Evolutionary conservation across 352 stramenopile species (phyloP), one percentile per base, ranked within the genome.

Genomic region (Pythium rhizo-oryzae): DNA sequence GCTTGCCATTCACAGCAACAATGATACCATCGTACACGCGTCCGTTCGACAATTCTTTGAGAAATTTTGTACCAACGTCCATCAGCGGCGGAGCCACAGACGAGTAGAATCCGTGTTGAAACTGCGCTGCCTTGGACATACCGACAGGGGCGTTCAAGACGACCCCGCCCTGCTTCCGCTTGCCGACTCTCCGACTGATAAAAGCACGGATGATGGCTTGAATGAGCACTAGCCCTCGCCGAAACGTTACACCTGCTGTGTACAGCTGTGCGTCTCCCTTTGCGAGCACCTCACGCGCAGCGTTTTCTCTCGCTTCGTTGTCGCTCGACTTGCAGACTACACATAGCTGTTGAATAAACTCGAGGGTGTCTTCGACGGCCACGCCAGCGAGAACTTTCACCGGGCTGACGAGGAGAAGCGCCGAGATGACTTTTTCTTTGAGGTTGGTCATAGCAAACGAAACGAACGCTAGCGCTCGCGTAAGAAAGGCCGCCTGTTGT

Each of bases 331-430:
- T 76, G 75, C 78, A 90, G 11, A 92, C 80, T 8, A 86, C 69
- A 43, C 78, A 90, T 2, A 96, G 72, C 59, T 96, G 87, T 18
- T 84, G 67, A 13, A 96, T 66, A 54, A 94, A 94, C 60, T 92
- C 77, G 33, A 87, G 80, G 8, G 87, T 94, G 47, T 92, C 79
- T 28, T 82, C 60, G 0, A 96, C 81, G 0, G 72, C 72, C 0
- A 92, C 63, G 15, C 87, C 87, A 18, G 87, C 85, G 7, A 96
- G 76, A 28, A 96, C 83, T 71, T 92, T 89, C n/a, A 94, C 60
- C n/a, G 87, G 87, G 60, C 87, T 96, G 52, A 96, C 85, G 21
- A 93, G 76, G 23, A 96, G 61, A 33, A 96, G 67, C 33, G 80
- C 85, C 6, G 85, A 91, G n/a, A 92, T 78, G 50, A 72, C 75